Conservation (phyloP, 176 grass and related monocot genomes). For the Raddia distichophylla region DNA sequence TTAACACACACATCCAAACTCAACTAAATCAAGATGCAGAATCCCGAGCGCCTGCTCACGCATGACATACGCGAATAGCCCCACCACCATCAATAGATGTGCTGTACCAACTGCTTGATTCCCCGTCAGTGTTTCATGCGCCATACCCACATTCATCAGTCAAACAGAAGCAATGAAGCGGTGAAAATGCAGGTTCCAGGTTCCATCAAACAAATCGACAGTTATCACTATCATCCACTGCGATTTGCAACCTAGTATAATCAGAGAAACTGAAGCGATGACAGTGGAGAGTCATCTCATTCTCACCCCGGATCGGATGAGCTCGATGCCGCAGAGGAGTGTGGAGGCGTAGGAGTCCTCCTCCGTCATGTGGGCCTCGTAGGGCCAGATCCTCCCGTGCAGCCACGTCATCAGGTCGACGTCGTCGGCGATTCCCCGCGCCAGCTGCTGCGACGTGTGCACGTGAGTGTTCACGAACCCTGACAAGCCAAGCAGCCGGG, state of each 20-base stretch:
- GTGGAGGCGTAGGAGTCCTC: conserved; percentile 89
- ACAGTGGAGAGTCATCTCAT: conserved; percentile 34
- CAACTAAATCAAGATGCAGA: not conserved
- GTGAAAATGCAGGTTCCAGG: not conserved
- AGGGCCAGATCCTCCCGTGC: conserved; percentile 87
- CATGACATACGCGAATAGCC: not conserved
- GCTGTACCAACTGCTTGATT: not conserved
- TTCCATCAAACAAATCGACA: not conserved
- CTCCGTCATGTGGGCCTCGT: conserved; percentile 91
- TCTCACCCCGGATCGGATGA: conserved; percentile 84
- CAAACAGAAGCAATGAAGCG: not conserved
- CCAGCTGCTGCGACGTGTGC: conserved; percentile 96
- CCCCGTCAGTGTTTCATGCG: not conserved
- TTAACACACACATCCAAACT: not conserved
- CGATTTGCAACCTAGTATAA: not conserved
- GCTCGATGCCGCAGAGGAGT: conserved; percentile 89
- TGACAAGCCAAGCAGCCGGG: conserved; percentile 27
- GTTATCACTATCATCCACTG: not conserved
- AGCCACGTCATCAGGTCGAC: conserved; percentile 90
- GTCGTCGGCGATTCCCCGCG: conserved; percentile 82
- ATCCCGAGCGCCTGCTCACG: not conserved
- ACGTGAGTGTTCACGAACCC: conserved; percentile 94
- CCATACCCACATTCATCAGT: not conserved
- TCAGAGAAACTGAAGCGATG: not conserved
- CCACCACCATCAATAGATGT: not conserved